Conservation (phyloP, 495 filamentous ascomycete species). For the Penicillium paradoxum region DNA sequence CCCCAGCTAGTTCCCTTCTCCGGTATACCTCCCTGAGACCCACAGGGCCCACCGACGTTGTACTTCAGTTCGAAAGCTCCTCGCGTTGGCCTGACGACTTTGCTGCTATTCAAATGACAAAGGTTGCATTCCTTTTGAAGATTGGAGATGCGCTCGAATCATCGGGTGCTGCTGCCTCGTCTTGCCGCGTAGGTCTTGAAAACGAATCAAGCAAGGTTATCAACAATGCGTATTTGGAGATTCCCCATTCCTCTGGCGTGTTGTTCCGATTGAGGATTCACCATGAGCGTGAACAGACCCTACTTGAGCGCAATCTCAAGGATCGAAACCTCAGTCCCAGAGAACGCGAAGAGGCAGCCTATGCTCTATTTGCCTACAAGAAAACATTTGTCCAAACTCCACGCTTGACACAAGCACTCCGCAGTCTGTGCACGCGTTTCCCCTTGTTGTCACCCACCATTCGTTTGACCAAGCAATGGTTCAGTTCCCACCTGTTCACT, state of each 20-base stretch:
- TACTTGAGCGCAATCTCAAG: slow-evolving; percentile 74
- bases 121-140: slow-evolving; percentile 84
- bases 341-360: slow-evolving; percentile 58
- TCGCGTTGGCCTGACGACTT: slow-evolving; percentile 91
- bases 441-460: slow-evolving; percentile 78
- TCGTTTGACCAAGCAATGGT: slow-evolving; percentile 88
- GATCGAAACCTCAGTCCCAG: slow-evolving; percentile 59
- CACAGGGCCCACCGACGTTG: slow-evolving; percentile 54
- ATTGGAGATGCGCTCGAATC: slow-evolving; percentile 67
- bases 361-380: slow-evolving; percentile 65
- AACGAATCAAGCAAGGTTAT: slow-evolving; percentile 59
- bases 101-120: slow-evolving; percentile 84
- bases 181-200: slow-evolving; percentile 71
- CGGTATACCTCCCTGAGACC: slow-evolving; percentile 62
- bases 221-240: slow-evolving; percentile 80
- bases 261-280: slow-evolving; percentile 53
- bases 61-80: slow-evolving; percentile 90
- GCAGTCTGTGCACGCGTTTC: slow-evolving; percentile 72
- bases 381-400: slow-evolving; percentile 66
- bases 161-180: slow-evolving; percentile 39
- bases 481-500: slow-evolving; percentile 72
- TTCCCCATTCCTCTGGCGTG: slow-evolving; percentile 64
- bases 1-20: slow-evolving; percentile 62
- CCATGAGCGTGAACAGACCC: slow-evolving; percentile 76
- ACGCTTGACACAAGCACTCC: slow-evolving; percentile 73